Base-by-base conservation (phyloP, 768 basidiomycete species). In the Fomitopsis serialis region DNA sequence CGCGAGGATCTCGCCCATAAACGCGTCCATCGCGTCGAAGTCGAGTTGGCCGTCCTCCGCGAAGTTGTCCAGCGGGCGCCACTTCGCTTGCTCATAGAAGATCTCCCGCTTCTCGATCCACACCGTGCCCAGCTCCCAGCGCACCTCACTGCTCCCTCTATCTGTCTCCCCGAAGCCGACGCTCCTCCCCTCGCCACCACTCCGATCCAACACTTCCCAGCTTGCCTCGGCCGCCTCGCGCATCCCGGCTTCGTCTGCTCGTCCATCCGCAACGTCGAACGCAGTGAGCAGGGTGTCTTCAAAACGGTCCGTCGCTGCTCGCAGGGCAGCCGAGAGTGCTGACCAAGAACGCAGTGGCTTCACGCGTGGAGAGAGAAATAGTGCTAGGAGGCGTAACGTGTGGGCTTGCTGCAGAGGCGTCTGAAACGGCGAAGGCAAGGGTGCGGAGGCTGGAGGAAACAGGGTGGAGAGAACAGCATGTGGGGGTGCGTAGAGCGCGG, bases 101-200 rank as follows among this genome's bases (percentile, higher is more conserved):
- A 98, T 84, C 67, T 96, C 94, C 43, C 89, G 74, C 73, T 96
- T 95, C 70, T 99, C 95, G 1, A 90, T 85, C 92, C 96, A 99
- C 17, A 95, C 86, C 58, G 92, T 87, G 0, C 91, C 91, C 76
- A 97, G 84, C 69, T 96, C 95, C 91, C 91, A 95, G 15, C 15
- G 37, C 37, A 40, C 15, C 29, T 32, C 37, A 15, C 37, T 15
- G 6, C 37, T 6, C 4, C 37, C 37, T 8, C 37, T 19, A 11
- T 32, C 29, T 32, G 6, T 32, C 29, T 32, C 29, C 6, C 29
- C 29, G 29, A 32, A 32, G 29, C 5, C 11, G 29, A 11, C 11
- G 29, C 29, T 32, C 6, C 29, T 5, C 8, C 22, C 19, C 53
- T 92, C 88, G 11, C 68, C 75, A 32, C 61, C 68, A 11, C 55